Base-by-base conservation (phyloP, 257 asterid species). In the Oldenlandia corymbosa region DNA sequence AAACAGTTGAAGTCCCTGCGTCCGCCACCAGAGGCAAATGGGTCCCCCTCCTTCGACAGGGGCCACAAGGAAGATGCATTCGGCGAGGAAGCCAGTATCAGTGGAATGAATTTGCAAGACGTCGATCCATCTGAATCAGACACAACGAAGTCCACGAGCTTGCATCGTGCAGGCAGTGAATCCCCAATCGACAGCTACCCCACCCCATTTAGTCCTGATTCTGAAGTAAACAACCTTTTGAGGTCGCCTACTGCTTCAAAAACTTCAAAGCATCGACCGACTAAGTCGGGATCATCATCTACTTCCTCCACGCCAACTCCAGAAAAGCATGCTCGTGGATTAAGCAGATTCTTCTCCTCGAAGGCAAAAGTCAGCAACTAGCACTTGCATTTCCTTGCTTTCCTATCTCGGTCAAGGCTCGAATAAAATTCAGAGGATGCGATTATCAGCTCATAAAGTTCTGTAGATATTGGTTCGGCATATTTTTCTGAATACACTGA, bases 331-430 rank as follows among this genome's bases (percentile, higher is more conserved):
- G 58, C 80, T 23, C 93, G 93, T 59, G 95, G 89, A 58, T 71
- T 90, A 54, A 88, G 86, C 83, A 77, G 96, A 79, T 90, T 88
- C 83, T 90, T 90, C 77, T 83, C 97, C 41, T 70, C 96, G 0
- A 85, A 85, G 73, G 79, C 74, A 34, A 88, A 84, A 79, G 69
- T 37, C 32, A 76, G 81, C 54, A 63, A 71, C 63, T 90, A 79
- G 74, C 23, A 23, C 32, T 4, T 73, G 76, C 73, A 54, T 36
- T 64, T 66, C 52, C 26, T 32, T 70, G 46, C 65, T 51, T 8
- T 20, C 32, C 27, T 7, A 20, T 31, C 21, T 53, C 41, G 64
- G 60, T 27, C 59, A 16, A 37, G 45, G 17, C 20, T 63, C 27
- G 47, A 52, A 65, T 75, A 55, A 58, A 39, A 77, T 61, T 13